Evolutionary conservation across 2,329 filamentous ascomycete species (phyloP), one percentile per base, ranked within the genome.

Genomic region (Penicillium sp.): DNA sequence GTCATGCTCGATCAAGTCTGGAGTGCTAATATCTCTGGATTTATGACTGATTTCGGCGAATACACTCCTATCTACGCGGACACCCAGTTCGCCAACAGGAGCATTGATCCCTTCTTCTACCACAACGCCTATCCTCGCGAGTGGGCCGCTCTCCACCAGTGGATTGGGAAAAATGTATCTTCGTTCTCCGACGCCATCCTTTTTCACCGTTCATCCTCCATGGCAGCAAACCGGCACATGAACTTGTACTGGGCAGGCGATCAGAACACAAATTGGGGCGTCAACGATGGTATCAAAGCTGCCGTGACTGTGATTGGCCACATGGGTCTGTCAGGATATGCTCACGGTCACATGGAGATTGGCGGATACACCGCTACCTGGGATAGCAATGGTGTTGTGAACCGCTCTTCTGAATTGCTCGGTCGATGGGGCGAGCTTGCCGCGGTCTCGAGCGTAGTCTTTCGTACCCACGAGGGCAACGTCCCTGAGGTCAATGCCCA

Each of bases 191-290:
- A 74, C 48, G 66, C 69, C 0, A 62, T 75, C 38, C 61, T 71
- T 8, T 75, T 74, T 63, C 72, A 75, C 50, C 70, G 72, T 13
- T 73, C 70, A 2, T 70, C 71, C 1, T 65, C 70, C 8, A 68
- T 72, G 47, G 66, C 63, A 1, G 64, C 71, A 0, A 69, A 71
- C 50, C 63, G 65, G 13, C 62, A 74, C 59, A 72, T 70, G 62
- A 75, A 74, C 52, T 63, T 75, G 8, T 75, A 74, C 67, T 75
- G 73, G 72, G 71, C 69, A 4, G 72, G 73, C 38, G 73, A 75
- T 44, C 71, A 75, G 48, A 66, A 74, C 44, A 70, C 71, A 19
- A 63, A 70, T 44, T 70, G 69, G 68, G 67, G 69, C 4, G 54
- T 68, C 25, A 69, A 73, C 34, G 73, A 75, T 41, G 72, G 72